Evolutionary conservation across 2,329 filamentous ascomycete species (phyloP).

Genomic region (Lachnellula occidentalis): DNA sequence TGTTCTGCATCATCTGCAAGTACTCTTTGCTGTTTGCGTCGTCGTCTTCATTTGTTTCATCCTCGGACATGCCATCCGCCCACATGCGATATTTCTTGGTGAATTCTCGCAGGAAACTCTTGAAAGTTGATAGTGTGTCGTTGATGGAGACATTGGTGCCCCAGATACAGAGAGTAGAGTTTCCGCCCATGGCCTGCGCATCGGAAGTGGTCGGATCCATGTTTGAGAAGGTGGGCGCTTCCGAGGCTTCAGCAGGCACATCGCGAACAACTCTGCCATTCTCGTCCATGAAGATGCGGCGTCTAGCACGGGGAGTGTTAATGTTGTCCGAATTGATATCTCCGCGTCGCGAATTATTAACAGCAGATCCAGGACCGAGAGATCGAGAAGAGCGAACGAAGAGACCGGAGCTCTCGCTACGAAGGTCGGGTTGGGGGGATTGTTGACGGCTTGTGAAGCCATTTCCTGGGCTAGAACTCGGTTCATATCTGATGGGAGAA

Average conservation of each 20-base stretch:
- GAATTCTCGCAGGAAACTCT: constrained; percentile 89
- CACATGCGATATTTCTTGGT: constrained; percentile 92
- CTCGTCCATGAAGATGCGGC: constrained; percentile 53
- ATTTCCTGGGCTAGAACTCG: constrained; percentile 81
- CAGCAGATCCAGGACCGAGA: constrained; percentile 42
- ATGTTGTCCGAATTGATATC: constrained; percentile 80
- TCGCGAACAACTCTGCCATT: constrained; percentile 53
- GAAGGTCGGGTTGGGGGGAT: constrained; percentile 62
- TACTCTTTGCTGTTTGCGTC: constrained; percentile 78
- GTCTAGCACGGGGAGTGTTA: constrained; percentile 45
- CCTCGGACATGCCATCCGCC: constrained; percentile 74
- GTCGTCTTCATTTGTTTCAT: constrained; percentile 64
- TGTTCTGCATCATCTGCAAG: constrained; percentile 77
- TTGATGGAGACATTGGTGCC: constrained; percentile 94
- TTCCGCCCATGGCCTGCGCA: constrained; percentile 78
- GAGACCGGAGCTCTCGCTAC: constrained; percentile 78
- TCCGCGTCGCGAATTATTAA: constrained; percentile 63
- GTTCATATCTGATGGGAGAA: constrained; percentile 84
- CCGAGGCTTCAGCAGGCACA: constrained; percentile 45
- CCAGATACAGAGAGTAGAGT: constrained; percentile 83
- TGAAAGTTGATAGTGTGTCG: constrained; percentile 81
- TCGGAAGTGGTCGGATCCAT: constrained; percentile 82
- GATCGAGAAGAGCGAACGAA: constrained; percentile 66
- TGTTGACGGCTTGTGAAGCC: constrained; percentile 34
- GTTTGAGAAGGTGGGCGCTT: constrained; percentile 56